phyloP scores from a whole-genome alignment of 305 asterid species.

The Fraxinus sp. region DNA sequence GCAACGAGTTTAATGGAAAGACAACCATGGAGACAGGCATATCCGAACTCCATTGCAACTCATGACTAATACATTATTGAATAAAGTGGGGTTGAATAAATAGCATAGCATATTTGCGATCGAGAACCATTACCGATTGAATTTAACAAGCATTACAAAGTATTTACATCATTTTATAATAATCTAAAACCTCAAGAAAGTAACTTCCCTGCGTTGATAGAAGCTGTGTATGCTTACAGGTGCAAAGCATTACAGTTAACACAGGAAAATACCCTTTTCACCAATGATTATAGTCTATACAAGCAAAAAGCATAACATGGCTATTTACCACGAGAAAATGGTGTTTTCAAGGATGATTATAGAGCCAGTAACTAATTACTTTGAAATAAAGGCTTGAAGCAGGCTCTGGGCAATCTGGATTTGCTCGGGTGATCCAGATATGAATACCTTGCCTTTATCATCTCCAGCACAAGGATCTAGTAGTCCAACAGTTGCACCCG shows the following conservation, averaged over 20 bases:
- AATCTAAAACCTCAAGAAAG: background rate
- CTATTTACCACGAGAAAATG: background rate
- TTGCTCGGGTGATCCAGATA: conserved; percentile 43
- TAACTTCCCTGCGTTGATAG: background rate
- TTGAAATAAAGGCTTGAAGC: conserved; percentile 48
- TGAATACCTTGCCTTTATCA: conserved; percentile 46
- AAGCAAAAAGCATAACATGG: background rate
- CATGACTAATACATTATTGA: background rate
- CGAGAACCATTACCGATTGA: background rate
- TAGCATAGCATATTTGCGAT: background rate
- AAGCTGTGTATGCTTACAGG: background rate
- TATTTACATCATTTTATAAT: background rate
- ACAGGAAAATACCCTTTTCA: background rate
- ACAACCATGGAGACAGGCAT: background rate
- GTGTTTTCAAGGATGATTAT: background rate
- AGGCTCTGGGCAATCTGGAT: conserved; percentile 49
- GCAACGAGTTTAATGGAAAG: background rate
- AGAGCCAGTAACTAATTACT: conserved; percentile 6
- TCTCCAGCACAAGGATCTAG: conserved; percentile 44
- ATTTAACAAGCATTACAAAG: background rate
- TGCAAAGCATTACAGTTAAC: background rate
- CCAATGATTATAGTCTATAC: background rate
- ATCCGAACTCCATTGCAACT: background rate
- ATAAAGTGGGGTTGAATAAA: background rate
- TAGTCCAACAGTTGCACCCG: conserved; percentile 43